A percentile compares a stretch with the other conserved stretches of the same genome.
Conservation (phyloP, 352 stramenopile species). For the Globisporangium ultimum region DNA sequence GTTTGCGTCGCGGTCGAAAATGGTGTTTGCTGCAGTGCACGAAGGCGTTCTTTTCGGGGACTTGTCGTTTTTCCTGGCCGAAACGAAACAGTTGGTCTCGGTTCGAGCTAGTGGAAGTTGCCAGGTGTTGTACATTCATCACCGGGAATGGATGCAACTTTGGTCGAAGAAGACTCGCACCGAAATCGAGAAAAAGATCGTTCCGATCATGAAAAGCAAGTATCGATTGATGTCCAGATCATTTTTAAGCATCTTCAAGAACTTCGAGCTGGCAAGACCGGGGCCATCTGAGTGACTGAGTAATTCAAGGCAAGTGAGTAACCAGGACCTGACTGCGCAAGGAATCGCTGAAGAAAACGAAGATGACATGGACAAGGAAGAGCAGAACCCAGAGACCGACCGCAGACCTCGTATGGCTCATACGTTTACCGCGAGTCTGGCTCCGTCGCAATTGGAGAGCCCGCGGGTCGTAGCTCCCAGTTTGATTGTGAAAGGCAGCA, state of each 20-base stretch:
- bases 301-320: neutral
- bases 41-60: conserved; percentile 22
- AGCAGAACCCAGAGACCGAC: neutral
- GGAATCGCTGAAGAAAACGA: neutral
- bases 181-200: conserved; percentile 21
- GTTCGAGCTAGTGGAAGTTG: conserved; percentile 18
- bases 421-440: neutral
- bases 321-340: neutral
- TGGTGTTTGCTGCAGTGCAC: conserved; percentile 19
- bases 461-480: neutral
- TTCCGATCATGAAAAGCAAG: conserved; percentile 19
- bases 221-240: conserved; percentile 11
- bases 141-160: conserved; percentile 13
- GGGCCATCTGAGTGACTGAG: neutral
- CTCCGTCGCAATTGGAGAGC: neutral
- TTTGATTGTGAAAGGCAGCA: neutral
- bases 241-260: conserved; percentile 28
- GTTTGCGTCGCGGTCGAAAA: conserved; percentile 15
- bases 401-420: no score
- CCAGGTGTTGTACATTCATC: conserved; percentile 17
- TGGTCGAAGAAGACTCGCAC: conserved; percentile 15
- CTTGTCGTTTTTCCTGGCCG: conserved; percentile 20
- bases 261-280: conserved; percentile 19
- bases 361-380: neutral
- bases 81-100: conserved; percentile 13